Evolutionary conservation across 768 basidiomycete genomes (phyloP).

Genomic region (Coprinellus micaceus): DNA sequence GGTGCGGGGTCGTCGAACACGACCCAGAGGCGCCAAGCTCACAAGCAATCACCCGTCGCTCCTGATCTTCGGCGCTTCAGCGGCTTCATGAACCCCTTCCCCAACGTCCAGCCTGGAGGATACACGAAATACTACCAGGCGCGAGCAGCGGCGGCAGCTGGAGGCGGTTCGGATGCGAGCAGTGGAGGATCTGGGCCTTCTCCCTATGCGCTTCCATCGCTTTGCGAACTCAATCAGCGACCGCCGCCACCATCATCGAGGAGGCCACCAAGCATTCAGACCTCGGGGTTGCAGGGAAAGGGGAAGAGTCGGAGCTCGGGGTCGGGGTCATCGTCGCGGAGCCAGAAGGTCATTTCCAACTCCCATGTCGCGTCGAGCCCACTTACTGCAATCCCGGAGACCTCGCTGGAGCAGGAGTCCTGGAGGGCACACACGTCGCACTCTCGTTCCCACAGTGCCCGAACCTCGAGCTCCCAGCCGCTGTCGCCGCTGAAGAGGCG

Average conservation of each 20-base stretch:
- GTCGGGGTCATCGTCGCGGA: background rate
- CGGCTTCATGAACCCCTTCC: slow-evolving; percentile 36
- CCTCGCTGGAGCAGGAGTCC: background rate
- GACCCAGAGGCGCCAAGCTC: background rate
- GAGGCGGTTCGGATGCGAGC: background rate
- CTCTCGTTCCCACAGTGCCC: slow-evolving; percentile 1
- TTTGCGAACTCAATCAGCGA: slow-evolving; percentile 11
- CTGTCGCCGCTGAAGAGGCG: slow-evolving; percentile 25
- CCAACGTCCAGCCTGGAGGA: slow-evolving; percentile 36
- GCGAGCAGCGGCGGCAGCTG: slow-evolving; percentile 6
- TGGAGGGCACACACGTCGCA: no score
- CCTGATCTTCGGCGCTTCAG: slow-evolving; percentile 36
- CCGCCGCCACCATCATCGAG: background rate
- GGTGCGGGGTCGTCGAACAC: background rate
- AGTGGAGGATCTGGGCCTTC: slow-evolving; percentile 3
- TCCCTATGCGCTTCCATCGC: slow-evolving; percentile 4
- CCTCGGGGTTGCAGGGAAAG: background rate
- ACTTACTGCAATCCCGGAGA: background rate
- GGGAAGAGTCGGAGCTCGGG: background rate
- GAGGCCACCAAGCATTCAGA: background rate
- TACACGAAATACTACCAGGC: slow-evolving; percentile 37
- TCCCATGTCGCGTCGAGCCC: background rate
- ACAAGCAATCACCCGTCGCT: slow-evolving; percentile 19
- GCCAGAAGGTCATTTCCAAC: background rate
- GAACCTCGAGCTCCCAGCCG: slow-evolving; percentile 3